Evolutionary conservation across 2,329 filamentous ascomycete genomes (phyloP).

Genomic region (Fusarium xyrophilum): DNA sequence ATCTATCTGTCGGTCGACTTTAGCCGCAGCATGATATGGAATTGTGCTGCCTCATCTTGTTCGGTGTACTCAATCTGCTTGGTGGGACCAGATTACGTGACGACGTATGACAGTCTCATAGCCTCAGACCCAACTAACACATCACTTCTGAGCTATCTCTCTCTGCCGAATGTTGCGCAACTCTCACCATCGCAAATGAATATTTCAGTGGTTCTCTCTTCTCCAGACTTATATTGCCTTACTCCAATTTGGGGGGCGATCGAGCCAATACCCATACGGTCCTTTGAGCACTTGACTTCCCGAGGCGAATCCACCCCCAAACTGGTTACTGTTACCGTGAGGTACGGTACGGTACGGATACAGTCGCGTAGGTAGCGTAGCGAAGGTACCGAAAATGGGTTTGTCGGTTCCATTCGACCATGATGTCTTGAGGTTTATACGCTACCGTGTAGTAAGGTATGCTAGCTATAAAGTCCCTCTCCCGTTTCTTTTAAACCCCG

Average conservation of each 20-base stretch:
- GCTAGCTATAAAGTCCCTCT: slow-evolving; percentile 36
- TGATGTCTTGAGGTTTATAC: slow-evolving; percentile 20
- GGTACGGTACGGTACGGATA: not conserved
- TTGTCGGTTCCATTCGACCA: slow-evolving; percentile 27
- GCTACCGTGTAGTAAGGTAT: slow-evolving; percentile 9
- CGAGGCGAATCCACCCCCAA: slow-evolving; percentile 42
- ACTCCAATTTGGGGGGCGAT: slow-evolving; percentile 36
- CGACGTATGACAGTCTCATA: not conserved
- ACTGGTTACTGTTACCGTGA: slow-evolving; percentile 16
- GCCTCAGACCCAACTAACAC: not conserved
- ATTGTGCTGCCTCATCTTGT: not conserved
- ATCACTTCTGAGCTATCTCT: slow-evolving; percentile 1
- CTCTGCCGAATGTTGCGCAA: slow-evolving; percentile 22
- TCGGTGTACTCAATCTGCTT: not conserved
- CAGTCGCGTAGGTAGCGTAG: slow-evolving; percentile 3
- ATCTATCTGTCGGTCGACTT: not conserved
- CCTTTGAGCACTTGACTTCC: slow-evolving; percentile 39
- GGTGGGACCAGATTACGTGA: not conserved
- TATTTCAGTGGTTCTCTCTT: slow-evolving; percentile 11
- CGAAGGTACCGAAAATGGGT: slow-evolving; percentile 12
- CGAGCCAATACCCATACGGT: slow-evolving; percentile 38
- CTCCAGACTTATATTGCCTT: slow-evolving; percentile 29
- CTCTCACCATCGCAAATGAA: not conserved
- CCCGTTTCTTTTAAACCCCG: slow-evolving; percentile 26
- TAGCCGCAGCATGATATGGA: not conserved